Evolutionary conservation across 176 grass and related monocot species (phyloP).

Genomic region (Rhynchospora tenuis): DNA sequence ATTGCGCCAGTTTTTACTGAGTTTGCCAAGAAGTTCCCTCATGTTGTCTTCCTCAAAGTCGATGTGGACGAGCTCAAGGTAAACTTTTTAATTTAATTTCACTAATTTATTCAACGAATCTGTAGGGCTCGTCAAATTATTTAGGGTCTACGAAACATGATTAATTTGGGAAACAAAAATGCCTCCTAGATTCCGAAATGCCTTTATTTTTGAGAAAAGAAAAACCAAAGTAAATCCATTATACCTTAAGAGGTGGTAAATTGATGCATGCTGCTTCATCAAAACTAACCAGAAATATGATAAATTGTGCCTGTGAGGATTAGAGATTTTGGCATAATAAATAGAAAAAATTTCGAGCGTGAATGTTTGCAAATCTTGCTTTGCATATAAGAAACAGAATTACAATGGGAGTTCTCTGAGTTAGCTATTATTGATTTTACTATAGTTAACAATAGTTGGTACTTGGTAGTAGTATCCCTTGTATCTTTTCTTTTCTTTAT

Average conservation of each 20-base stretch:
- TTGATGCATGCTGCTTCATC: not conserved
- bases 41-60: slow-evolving; percentile 55
- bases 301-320: not conserved
- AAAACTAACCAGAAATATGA: not conserved
- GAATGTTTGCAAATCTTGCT: not conserved
- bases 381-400: not conserved
- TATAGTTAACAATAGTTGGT: not conserved
- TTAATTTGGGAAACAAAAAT: not conserved
- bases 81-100: not conserved
- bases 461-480: not conserved
- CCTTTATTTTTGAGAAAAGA: not conserved
- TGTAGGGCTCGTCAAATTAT: not conserved
- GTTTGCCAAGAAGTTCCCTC: slow-evolving; percentile 36
- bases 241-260: not conserved
- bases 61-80: slow-evolving; percentile 79
- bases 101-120: not conserved
- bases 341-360: not conserved
- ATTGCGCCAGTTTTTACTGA: slow-evolving; percentile 50
- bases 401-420: not conserved
- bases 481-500: not conserved
- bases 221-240: not conserved
- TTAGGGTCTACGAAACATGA: not conserved
- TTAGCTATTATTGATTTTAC: not conserved
- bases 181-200: not conserved
- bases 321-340: not conserved